These are phyloP conservation scores for Penicillium italicum DNA, from an alignment of 2,329 filamentous ascomycete genomes.

Conservation along the genomic window DNA sequence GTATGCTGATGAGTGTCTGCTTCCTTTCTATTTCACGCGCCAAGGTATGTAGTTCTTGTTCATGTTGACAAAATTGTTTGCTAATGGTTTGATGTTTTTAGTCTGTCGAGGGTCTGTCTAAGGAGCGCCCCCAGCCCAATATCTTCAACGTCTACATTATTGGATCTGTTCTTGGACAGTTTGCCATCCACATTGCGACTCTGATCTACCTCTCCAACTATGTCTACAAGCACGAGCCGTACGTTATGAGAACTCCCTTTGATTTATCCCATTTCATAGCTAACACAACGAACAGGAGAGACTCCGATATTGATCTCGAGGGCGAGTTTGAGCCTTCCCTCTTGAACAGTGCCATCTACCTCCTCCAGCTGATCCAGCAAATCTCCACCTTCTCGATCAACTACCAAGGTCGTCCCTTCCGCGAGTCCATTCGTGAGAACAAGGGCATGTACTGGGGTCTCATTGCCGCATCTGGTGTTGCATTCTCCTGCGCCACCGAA, in stretches of 20 bases:
- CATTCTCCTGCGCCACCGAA: slow-evolving; percentile 92
- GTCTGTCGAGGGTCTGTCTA: slow-evolving; percentile 90
- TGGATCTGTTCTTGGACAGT: slow-evolving; percentile 93
- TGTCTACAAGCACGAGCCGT: slow-evolving; percentile 82
- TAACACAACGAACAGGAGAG: slow-evolving; percentile 44
- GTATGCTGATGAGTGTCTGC: slow-evolving; percentile 99
- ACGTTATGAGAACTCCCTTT: slow-evolving; percentile 43
- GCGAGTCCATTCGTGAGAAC: slow-evolving; percentile 92
- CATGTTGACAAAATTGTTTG: background rate
- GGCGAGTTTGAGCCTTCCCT: slow-evolving; percentile 91
- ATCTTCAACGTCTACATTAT: slow-evolving; percentile 99
- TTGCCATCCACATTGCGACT: slow-evolving; percentile 90
- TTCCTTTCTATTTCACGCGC: slow-evolving; percentile 98
- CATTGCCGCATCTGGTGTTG: slow-evolving; percentile 80
- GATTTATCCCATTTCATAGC: slow-evolving; percentile 24
- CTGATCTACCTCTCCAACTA: slow-evolving; percentile 90
- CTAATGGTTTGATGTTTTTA: slow-evolving; percentile 30
- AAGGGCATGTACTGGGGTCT: slow-evolving; percentile 98
- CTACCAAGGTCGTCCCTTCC: slow-evolving; percentile 97
- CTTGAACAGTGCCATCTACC: slow-evolving; percentile 94
- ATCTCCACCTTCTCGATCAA: slow-evolving; percentile 99
- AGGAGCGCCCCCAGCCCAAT: slow-evolving; percentile 95
- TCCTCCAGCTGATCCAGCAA: slow-evolving; percentile 96
- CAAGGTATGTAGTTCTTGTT: slow-evolving; percentile 52
- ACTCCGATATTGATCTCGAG: slow-evolving; percentile 75